phyloP scores from a whole-genome alignment of 1,284 basidiomycete genomes.

The Farysia itapuensis region DNA sequence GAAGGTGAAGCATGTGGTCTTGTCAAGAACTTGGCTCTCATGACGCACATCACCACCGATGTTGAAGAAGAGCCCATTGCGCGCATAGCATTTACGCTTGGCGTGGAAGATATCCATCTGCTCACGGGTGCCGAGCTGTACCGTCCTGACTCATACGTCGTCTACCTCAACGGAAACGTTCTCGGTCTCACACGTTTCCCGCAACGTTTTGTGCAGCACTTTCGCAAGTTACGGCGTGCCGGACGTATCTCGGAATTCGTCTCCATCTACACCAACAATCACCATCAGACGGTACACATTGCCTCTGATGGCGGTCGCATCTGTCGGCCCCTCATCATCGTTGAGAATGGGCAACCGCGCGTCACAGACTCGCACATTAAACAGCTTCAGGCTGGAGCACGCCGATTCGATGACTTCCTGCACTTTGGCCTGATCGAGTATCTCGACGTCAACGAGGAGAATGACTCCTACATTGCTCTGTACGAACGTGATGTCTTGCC shows the following conservation, averaged over 20 bases:
- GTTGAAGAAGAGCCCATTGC: slow-evolving; percentile 94
- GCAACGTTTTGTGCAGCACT: slow-evolving; percentile 80
- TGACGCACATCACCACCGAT: slow-evolving; percentile 99
- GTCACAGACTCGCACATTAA: slow-evolving; percentile 80
- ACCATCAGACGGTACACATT: slow-evolving; percentile 93
- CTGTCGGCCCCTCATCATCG: slow-evolving; percentile 96
- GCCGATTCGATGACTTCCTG: slow-evolving; percentile 93
- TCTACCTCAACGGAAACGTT: slow-evolving; percentile 95
- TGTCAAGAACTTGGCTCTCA: slow-evolving; percentile 97
- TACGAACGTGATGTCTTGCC: slow-evolving; percentile 85
- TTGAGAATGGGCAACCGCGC: slow-evolving; percentile 77
- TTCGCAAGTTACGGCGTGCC: slow-evolving; percentile 87
- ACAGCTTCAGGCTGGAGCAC: slow-evolving; percentile 74
- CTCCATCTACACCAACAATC: slow-evolving; percentile 92
- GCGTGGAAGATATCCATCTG: slow-evolving; percentile 92
- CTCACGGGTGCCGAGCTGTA: slow-evolving; percentile 96
- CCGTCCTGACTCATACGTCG: slow-evolving; percentile 82
- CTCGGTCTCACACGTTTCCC: slow-evolving; percentile 89
- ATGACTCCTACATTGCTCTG: slow-evolving; percentile 93
- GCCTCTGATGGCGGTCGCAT: slow-evolving; percentile 97
- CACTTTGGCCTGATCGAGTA: slow-evolving; percentile 96
- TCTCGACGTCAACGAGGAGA: slow-evolving; percentile 98
- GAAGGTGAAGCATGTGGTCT: slow-evolving; percentile 99
- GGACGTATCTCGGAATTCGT: slow-evolving; percentile 95
- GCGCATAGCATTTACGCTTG: slow-evolving; percentile 85